phyloP scores from a whole-genome alignment of 345 rosid species.

The Orychophragmus violaceus region DNA sequence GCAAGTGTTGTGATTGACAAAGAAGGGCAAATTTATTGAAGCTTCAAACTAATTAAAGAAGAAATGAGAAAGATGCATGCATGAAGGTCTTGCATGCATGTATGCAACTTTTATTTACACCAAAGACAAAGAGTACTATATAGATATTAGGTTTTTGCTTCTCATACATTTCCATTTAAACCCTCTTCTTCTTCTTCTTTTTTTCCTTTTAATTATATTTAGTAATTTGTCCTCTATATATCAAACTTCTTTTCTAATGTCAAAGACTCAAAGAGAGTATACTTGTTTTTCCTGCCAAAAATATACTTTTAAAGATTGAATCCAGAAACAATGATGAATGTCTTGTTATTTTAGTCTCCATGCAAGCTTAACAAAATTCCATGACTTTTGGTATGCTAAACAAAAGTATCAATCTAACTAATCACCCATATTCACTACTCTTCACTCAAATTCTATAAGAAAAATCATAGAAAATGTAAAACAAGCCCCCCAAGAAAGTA shows the following conservation, averaged over 20 bases:
- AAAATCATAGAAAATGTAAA: background rate
- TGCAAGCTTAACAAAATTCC: constrained; percentile 10
- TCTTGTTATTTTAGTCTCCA: background rate
- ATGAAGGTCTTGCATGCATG: constrained; percentile 5
- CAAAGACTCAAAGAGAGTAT: background rate
- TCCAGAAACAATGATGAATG: background rate
- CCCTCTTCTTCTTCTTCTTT: background rate
- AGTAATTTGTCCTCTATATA: background rate
- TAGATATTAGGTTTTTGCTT: constrained; percentile 3
- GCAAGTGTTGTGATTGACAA: background rate
- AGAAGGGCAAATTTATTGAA: background rate
- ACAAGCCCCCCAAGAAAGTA: background rate
- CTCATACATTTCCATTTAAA: background rate
- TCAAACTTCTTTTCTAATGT: background rate
- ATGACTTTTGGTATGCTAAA: constrained; percentile 9
- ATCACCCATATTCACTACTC: background rate
- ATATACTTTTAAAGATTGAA: background rate
- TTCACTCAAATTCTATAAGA: constrained; percentile 8
- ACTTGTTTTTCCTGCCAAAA: background rate
- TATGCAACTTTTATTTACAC: background rate
- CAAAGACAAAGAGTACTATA: background rate
- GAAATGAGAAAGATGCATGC: constrained; percentile 12
- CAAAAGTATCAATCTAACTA: constrained; percentile 16
- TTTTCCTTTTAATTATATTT: background rate
- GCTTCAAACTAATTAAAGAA: background rate